Evolutionary conservation across 2,329 filamentous ascomycete species (phyloP).

Genomic region (Paracoccidioides lutzii): DNA sequence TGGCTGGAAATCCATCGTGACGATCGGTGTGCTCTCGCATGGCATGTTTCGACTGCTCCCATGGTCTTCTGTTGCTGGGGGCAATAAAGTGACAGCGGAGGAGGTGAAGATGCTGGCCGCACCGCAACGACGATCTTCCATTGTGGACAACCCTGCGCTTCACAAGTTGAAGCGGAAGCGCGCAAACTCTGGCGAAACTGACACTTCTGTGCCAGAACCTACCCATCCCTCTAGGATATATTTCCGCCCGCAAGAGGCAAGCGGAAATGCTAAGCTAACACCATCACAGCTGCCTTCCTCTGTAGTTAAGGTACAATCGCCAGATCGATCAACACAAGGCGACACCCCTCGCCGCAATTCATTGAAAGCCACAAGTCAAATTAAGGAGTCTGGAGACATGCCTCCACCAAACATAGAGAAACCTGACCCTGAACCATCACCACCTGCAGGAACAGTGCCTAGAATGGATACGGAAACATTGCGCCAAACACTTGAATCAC

Average conservation of each 20-base stretch:
- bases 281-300: neutral
- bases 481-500: constrained; percentile 64
- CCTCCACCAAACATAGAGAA: neutral
- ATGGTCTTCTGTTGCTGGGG: constrained; percentile 34
- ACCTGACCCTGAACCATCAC: neutral
- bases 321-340: neutral
- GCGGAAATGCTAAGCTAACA: neutral
- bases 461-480: constrained; percentile 35
- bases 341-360: neutral
- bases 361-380: neutral
- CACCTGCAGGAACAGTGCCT: neutral
- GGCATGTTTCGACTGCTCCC: constrained; percentile 38
- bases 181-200: constrained; percentile 35
- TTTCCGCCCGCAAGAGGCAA: neutral
- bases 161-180: constrained; percentile 47
- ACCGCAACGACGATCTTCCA: constrained; percentile 21
- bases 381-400: neutral
- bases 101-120: constrained; percentile 33
- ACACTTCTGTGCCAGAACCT: neutral
- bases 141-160: constrained; percentile 15
- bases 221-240: neutral
- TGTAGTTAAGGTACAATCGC: neutral
- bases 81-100: constrained; percentile 33
- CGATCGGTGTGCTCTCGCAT: constrained; percentile 22
- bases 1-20: neutral